Evolutionary conservation across 495 filamentous ascomycete genomes (phyloP).

Genomic region (Aspergillus incahuasiensis): DNA sequence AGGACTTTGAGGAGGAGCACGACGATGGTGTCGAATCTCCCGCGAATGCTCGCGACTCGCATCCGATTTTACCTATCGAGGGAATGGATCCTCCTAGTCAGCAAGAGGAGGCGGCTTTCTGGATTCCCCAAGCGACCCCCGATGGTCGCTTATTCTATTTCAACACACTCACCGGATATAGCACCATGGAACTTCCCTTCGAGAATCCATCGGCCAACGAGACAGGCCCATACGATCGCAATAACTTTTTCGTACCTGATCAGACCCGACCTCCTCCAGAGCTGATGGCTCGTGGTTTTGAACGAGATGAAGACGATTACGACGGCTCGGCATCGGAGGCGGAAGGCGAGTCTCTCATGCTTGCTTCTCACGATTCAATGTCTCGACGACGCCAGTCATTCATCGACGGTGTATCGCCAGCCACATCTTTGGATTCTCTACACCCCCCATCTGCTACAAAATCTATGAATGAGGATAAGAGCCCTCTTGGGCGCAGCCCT

Average conservation of each 20-base stretch:
- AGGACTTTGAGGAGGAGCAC: conserved; percentile 66
- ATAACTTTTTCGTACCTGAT: conserved; percentile 81
- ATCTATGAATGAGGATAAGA: conserved; percentile 28
- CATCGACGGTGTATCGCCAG: conserved; percentile 75
- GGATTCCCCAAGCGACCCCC: conserved; percentile 96
- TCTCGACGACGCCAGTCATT: conserved; percentile 60
- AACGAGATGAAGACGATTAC: conserved; percentile 77
- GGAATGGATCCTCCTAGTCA: conserved; percentile 55
- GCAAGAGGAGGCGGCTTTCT: conserved; percentile 89
- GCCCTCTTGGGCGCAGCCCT: conserved; percentile 13
- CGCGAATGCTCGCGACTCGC: conserved; percentile 49
- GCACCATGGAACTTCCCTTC: conserved; percentile 86
- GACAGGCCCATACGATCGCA: conserved; percentile 79
- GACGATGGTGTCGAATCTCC: conserved; percentile 65
- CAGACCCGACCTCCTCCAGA: conserved; percentile 90
- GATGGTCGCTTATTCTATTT: conserved; percentile 96
- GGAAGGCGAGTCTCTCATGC: conserved; percentile 62
- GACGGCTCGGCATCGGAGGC: conserved; percentile 84
- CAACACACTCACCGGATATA: conserved; percentile 91
- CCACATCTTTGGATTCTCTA: conserved; percentile 88
- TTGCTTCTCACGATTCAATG: conserved; percentile 54
- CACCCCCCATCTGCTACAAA: conserved; percentile 53
- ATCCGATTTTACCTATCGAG: conserved; percentile 62
- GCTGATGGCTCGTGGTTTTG: conserved; percentile 80
- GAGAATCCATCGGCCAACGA: conserved; percentile 83